Conservation (phyloP, 2,329 filamentous ascomycete genomes). For the Elsinoe arachidis region DNA sequence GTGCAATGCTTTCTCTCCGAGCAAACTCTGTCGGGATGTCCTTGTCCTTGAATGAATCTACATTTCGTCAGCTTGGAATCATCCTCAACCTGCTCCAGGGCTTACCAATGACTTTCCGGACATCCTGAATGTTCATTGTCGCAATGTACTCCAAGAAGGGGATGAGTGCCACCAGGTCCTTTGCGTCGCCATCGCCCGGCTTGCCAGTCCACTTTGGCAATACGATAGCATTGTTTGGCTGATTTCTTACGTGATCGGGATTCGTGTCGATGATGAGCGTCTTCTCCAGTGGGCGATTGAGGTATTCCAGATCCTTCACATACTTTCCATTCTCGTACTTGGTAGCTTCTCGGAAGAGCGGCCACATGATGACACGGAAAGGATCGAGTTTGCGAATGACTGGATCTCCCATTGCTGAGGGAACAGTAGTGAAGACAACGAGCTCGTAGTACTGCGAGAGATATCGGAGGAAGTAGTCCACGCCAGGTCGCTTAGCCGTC, state of each 20-base stretch:
- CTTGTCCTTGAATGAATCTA: constrained; percentile 55
- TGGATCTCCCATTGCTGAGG: constrained; percentile 74
- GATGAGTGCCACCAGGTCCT: constrained; percentile 77
- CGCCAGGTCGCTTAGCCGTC: constrained; percentile 84
- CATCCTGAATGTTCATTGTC: constrained; percentile 83
- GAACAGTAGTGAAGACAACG: constrained; percentile 87
- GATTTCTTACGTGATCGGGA: constrained; percentile 67
- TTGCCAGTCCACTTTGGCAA: constrained; percentile 85
- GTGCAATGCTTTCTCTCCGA: constrained; percentile 73
- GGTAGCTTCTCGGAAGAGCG: constrained; percentile 90
- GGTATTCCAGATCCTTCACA: constrained; percentile 96
- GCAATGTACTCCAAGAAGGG: constrained; percentile 97
- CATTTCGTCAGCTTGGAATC: constrained; percentile 33
- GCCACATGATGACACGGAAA: constrained; percentile 91
- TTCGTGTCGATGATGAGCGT: constrained; percentile 91
- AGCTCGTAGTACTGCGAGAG: constrained; percentile 97
- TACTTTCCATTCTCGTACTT: constrained; percentile 94
- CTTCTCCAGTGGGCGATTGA: constrained; percentile 92
- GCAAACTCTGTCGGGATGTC: constrained; percentile 87
- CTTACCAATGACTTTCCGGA: constrained; percentile 42
- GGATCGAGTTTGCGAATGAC: constrained; percentile 90
- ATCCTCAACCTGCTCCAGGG: background rate
- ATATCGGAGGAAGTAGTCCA: constrained; percentile 96
- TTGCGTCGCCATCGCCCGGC: constrained; percentile 53
- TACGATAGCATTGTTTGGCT: constrained; percentile 94